Evolutionary conservation across 169 alveolate genomes (phyloP), one percentile per base, ranked within the genome.

Genomic region (Plasmodium gonderi): DNA sequence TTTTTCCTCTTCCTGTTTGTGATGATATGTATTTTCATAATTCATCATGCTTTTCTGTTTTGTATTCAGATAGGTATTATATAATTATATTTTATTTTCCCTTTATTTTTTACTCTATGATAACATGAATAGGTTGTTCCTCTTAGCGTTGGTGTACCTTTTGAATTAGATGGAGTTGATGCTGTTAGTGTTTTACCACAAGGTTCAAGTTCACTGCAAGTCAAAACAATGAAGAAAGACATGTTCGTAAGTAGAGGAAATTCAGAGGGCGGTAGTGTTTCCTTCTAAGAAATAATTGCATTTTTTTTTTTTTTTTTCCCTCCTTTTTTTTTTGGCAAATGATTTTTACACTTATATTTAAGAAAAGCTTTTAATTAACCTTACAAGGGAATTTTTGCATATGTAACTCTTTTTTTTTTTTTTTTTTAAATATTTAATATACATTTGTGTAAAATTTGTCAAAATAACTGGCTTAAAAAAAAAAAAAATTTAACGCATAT

Each of bases 211-310:
- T 47, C 92, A 9, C 79, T 94, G 79, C 82, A 90, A n/a, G 96
- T 80, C 20, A 90, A 80, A 54, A 94, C 95, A 14, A 77, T 94
- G 90, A 64, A 51, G 75, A 91, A 65, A 29, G 95, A 94, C 5
- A 79, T 94, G 79, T 94, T 94, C 69, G 87, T 94, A 26, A n/a
- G 94, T 77, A 80, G 68, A 69, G 95, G 95, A 23, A 67, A 93
- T 60, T 31, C 91, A 14, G 94, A 93, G 67, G 96, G 96, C 2
- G 96, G 92, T 77, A 93, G 95, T n/a, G 17, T 94, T 47, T 75
- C 85, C 47, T 77, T 93, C 47, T 93, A 87, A 65, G 79, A 47
- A 23, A 79, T 29, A 51, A 47, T 49, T 14, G 17, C 42, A 20
- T 20, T 49, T 26, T 42, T 69, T 83, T 69, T 45, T 2, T 69